Percentiles rank a stretch among this genome's conserved stretches.
phyloP scores from a whole-genome alignment of 2,329 filamentous ascomycete species.

The Rutstroemia sp. region DNA sequence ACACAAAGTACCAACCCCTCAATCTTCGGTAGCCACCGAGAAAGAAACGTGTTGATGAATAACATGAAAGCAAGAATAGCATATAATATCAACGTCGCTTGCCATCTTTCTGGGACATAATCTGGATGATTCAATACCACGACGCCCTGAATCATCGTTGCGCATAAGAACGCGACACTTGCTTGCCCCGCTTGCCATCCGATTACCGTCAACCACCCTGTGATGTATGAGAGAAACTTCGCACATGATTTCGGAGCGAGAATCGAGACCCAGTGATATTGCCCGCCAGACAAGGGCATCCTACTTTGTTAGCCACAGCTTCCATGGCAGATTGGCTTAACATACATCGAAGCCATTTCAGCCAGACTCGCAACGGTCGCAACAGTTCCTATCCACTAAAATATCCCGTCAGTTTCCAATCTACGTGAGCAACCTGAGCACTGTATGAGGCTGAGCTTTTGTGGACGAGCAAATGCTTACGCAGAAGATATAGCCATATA shows the following conservation, averaged over 20 bases:
- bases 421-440: neutral
- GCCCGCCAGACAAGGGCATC: conserved; percentile 49
- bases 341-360: conserved; percentile 24
- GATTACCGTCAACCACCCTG: conserved; percentile 38
- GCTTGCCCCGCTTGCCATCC: conserved; percentile 39
- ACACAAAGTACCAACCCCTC: conserved; percentile 37
- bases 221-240: conserved; percentile 46
- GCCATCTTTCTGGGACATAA: conserved; percentile 33
- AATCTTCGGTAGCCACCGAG: conserved; percentile 32
- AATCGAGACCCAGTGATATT: conserved; percentile 51
- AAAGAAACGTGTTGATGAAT: conserved; percentile 37
- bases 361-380: conserved; percentile 16
- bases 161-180: conserved; percentile 34
- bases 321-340: neutral
- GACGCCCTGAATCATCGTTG: conserved; percentile 38
- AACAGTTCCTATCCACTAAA: conserved; percentile 22
- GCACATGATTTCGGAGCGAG: conserved; percentile 41
- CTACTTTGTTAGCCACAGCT: conserved; percentile 5
- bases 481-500: conserved; percentile 32
- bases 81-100: conserved; percentile 35
- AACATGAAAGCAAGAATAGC: conserved; percentile 33
- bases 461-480: neutral
- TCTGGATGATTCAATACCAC: conserved; percentile 27
- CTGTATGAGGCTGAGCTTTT: no score
- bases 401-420: neutral